A percentile compares a stretch with the other conserved stretches of the same genome.
These are phyloP conservation scores for Cladobotryum mycophilum DNA, from an alignment of 2,329 filamentous ascomycete genomes.

Conservation along the genomic window DNA sequence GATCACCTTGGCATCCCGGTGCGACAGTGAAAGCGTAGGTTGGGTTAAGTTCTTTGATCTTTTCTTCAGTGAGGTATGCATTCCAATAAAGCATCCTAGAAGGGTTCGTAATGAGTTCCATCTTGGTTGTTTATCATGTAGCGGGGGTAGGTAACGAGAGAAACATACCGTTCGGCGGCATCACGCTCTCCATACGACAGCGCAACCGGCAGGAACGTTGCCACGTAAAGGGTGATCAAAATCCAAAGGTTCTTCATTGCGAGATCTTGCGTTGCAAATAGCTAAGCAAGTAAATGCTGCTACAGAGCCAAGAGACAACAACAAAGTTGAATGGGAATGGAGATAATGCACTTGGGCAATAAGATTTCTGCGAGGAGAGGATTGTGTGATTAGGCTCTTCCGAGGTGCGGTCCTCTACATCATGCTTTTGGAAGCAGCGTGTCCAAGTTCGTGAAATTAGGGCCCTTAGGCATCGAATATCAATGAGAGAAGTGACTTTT, in stretches of 20 bases:
- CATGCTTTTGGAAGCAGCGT: too few relatives aligned
- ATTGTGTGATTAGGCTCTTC: too few relatives aligned
- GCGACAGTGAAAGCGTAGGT: neutral
- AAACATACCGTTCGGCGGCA: neutral
- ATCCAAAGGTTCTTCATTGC: neutral
- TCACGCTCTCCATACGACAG: neutral
- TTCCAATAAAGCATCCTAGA: neutral
- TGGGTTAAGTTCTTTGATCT: neutral
- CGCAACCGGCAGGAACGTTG: neutral
- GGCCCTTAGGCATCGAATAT: too few relatives aligned
- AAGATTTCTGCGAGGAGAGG: too few relatives aligned
- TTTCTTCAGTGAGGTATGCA: neutral
- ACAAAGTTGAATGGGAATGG: too few relatives aligned
- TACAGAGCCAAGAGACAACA: too few relatives aligned
- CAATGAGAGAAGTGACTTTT: too few relatives aligned
- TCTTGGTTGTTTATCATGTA: neutral
- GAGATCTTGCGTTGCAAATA: neutral
- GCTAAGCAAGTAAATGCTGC: too few relatives aligned
- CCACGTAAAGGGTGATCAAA: neutral
- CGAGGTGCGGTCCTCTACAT: too few relatives aligned
- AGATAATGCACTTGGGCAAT: too few relatives aligned
- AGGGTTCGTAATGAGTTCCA: neutral
- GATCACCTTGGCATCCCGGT: neutral
- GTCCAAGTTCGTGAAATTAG: too few relatives aligned
- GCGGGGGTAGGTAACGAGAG: neutral